Base-by-base conservation (phyloP, 2,329 filamentous ascomycete species). In the Tolypocladium guangdongense region DNA sequence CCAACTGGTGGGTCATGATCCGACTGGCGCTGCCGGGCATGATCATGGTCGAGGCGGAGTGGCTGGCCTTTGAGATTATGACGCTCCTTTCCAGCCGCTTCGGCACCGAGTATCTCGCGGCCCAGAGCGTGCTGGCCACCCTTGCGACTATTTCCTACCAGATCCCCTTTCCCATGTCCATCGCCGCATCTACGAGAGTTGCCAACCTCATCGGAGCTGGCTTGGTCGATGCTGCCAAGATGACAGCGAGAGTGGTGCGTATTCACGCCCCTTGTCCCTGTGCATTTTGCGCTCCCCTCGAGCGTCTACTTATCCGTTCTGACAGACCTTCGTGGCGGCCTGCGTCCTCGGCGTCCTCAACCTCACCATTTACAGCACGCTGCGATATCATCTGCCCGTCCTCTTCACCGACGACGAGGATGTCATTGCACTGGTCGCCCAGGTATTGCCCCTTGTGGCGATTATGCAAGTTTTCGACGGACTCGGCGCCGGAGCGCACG, bases 41-140 rank as follows among this genome's bases (percentile, higher is more conserved):
- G 66, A 74, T 96, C 59, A 96, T 96, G 91, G 87, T 97, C 2
- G 84, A 95, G 67, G 90, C 92, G 6, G 92, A 97, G 67, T 95
- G 88, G 72, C 78, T 96, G 12, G 90, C 91, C 7, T 97, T 97
- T 67, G 92, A 97, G 68, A 83, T 96, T 49, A 75, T 96, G 57
- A 96, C 90, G 0, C 76, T 96, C n/a, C 83, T 84, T 10, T 82
- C 88, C 0, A 88, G 86, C 51, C 88, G 87, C 61, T 84, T 96
- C 54, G 88, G 87, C 18, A 83, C 88, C 2, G 84, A 84, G 20
- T 83, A 86, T 56, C 80, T 97, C 1, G 92, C 92, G 0, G 91
- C 93, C 0, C 91, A 99, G 68, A 91, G 87, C 36, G 84, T 96
- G 16, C 74, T 97, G 2, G 81, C 86, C 24, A 93, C 87, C 0